Percentiles rank a stretch among this genome's conserved stretches.
phyloP scores from a whole-genome alignment of 2,329 filamentous ascomycete species.

The Cordyceps cateniannulata region DNA sequence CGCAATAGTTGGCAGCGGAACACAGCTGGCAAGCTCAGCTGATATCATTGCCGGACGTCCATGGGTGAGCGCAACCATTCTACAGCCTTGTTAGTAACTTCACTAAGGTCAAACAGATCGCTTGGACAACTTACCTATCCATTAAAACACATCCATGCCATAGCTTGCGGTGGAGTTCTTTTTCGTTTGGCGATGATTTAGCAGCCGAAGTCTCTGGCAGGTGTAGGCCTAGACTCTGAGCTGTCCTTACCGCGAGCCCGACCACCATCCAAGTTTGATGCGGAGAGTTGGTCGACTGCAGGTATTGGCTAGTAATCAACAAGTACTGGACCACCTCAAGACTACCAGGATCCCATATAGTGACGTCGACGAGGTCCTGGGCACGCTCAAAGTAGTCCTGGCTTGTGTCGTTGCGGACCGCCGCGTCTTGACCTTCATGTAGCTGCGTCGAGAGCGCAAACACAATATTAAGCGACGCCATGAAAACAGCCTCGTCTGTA shows the following conservation, averaged over 20 bases:
- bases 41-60: constrained; percentile 31
- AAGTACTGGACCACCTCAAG: constrained; percentile 39
- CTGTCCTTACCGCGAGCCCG: constrained; percentile 38
- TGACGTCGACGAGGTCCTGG: constrained; percentile 34
- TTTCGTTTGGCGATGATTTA: constrained; percentile 17
- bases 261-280: constrained; percentile 45
- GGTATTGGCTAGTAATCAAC: constrained; percentile 40
- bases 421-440: constrained; percentile 31
- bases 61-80: constrained; percentile 30
- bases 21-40: constrained; percentile 18
- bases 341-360: constrained; percentile 36
- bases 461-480: constrained; percentile 39
- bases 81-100: constrained; percentile 13
- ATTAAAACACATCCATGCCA: constrained; percentile 34
- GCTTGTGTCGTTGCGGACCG: constrained; percentile 34
- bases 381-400: constrained; percentile 36
- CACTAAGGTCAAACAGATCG: neutral
- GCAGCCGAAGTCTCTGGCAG: constrained; percentile 30
- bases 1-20: constrained; percentile 21
- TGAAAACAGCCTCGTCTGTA: constrained; percentile 34
- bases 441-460: constrained; percentile 40
- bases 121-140: constrained; percentile 25
- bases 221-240: constrained; percentile 40
- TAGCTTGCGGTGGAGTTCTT: constrained; percentile 24
- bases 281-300: constrained; percentile 40